Percentiles rank a stretch among this genome's conserved stretches.
Conservation (phyloP, 2,329 filamentous ascomycete genomes). For the Blastomyces parvus region DNA sequence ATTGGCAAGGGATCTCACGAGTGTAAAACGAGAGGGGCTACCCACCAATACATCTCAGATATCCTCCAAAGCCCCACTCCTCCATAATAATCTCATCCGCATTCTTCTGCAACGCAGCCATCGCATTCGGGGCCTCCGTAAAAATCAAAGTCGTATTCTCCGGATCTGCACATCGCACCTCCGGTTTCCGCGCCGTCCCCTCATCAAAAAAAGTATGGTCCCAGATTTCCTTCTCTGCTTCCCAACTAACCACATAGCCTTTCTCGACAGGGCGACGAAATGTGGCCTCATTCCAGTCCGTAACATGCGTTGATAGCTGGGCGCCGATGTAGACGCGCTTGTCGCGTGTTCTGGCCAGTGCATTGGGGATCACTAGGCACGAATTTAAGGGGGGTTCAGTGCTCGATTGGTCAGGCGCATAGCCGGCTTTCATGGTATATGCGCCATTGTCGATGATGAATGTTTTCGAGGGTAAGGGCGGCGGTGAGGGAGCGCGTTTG, state of each 20-base stretch:
- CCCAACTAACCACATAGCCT: slow-evolving; percentile 94
- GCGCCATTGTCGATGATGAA: slow-evolving; percentile 92
- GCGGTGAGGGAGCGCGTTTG: slow-evolving; percentile 45
- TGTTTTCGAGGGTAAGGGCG: slow-evolving; percentile 53
- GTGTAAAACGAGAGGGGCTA: slow-evolving; percentile 21
- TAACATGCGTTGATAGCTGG: slow-evolving; percentile 62
- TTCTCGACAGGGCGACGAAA: slow-evolving; percentile 89
- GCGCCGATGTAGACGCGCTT: slow-evolving; percentile 70
- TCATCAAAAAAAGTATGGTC: slow-evolving; percentile 73
- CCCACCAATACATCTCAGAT: slow-evolving; percentile 64
- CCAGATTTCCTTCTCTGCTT: slow-evolving; percentile 92
- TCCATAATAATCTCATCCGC: slow-evolving; percentile 97
- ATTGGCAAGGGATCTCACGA: neutral
- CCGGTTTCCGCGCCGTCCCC: slow-evolving; percentile 48
- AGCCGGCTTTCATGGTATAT: slow-evolving; percentile 82
- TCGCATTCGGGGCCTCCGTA: slow-evolving; percentile 74
- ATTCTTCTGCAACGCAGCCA: slow-evolving; percentile 73
- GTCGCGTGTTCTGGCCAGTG: slow-evolving; percentile 72
- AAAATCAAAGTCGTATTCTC: slow-evolving; percentile 74
- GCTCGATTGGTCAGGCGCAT: slow-evolving; percentile 40
- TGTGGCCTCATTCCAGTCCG: slow-evolving; percentile 78
- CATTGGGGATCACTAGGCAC: slow-evolving; percentile 74
- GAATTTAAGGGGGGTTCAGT: slow-evolving; percentile 30
- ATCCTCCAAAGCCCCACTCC: slow-evolving; percentile 85
- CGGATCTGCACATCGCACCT: slow-evolving; percentile 47